Evolutionary conservation across 2,329 filamentous ascomycete genomes (phyloP).

Genomic region (Sporothrix humicola): DNA sequence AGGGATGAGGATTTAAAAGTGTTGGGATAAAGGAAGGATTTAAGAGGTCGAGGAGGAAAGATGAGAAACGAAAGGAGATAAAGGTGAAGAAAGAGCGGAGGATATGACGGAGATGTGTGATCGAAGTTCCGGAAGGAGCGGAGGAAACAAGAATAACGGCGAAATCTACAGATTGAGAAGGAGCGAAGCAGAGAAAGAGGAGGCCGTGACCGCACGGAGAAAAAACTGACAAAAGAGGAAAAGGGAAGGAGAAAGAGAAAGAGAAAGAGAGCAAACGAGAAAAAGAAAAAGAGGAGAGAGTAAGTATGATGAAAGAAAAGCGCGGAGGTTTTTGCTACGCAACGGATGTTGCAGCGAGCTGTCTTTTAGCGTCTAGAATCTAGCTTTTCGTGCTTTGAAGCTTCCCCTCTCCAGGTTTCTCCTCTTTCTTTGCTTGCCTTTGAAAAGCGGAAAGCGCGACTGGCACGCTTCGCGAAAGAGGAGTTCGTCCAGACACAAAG

Average conservation of each 20-base stretch:
- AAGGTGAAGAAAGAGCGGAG: not conserved
- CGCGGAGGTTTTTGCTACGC: slow-evolving; percentile 26
- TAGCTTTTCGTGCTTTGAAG: not conserved
- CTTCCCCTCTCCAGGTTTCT: slow-evolving; percentile 18
- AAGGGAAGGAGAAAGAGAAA: not conserved
- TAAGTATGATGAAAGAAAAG: slow-evolving; percentile 3
- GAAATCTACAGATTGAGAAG: not conserved
- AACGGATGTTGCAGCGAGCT: slow-evolving; percentile 28
- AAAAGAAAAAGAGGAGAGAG: not conserved
- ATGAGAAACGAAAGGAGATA: not conserved
- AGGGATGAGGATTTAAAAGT: not conserved
- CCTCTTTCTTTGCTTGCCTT: not conserved
- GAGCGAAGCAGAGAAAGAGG: too few relatives aligned
- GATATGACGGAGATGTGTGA: not conserved
- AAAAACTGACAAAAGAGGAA: too few relatives aligned
- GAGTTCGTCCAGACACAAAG: not conserved
- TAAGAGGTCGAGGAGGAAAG: not conserved
- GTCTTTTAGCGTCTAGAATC: slow-evolving; percentile 2
- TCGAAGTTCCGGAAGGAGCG: slow-evolving; percentile 11
- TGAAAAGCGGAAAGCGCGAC: slow-evolving; percentile 16
- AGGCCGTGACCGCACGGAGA: too few relatives aligned
- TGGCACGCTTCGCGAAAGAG: slow-evolving; percentile 5
- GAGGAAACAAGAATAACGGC: not conserved
- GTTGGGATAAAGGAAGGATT: not conserved
- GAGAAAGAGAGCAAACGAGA: not conserved